Base-by-base conservation (phyloP, 768 basidiomycete species). In the Rhizopogon rudus region DNA sequence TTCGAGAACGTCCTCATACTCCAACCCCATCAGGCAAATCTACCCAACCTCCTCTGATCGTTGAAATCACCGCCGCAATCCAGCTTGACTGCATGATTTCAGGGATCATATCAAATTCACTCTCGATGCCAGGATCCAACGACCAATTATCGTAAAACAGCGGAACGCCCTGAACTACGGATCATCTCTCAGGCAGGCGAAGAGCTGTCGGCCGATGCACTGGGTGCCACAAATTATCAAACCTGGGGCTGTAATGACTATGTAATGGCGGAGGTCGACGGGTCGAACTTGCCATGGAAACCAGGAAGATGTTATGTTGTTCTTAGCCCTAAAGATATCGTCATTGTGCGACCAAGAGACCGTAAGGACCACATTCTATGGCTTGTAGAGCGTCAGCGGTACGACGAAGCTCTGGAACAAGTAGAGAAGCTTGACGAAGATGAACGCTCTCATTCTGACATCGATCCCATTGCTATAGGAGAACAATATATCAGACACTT, bases 1-100 rank as follows among this genome's bases (percentile, higher is more conserved):
- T 96, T 53, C 83, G 87, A 16, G 76, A 83, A 2, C 78, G 87
- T 40, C 77, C 81, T 49, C 76, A 79, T 14, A 70, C 75, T 0
- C 69, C 73, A 16, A 63, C 54, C n/a, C n/a, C n/a, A n/a, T n/a
- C n/a, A 5, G 65, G 77, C 3, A 66, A 76, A 0, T 71, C 78
- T 1, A 80, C 77, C 55, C 70, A 77, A 8, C 78, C 85, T 0
- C 83, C 86, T 8, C 78, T 86, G 54, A 69, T 83, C 40, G 91
- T 92, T 51, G 96, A 98, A 64, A 88, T 98, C 60, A 93, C 91
- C 0, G 90, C 90, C 2, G 86, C 91, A 40, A 93, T 98, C 71
- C 87, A 93, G 65, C 76, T 98, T 44, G 97, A 98, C 68, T 93
- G 91, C 67, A 95, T 97, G 92, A 83, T 98, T 40, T 82, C 94